phyloP scores from a whole-genome alignment of 352 stramenopile species.

The Elongisporangium prolatum region DNA sequence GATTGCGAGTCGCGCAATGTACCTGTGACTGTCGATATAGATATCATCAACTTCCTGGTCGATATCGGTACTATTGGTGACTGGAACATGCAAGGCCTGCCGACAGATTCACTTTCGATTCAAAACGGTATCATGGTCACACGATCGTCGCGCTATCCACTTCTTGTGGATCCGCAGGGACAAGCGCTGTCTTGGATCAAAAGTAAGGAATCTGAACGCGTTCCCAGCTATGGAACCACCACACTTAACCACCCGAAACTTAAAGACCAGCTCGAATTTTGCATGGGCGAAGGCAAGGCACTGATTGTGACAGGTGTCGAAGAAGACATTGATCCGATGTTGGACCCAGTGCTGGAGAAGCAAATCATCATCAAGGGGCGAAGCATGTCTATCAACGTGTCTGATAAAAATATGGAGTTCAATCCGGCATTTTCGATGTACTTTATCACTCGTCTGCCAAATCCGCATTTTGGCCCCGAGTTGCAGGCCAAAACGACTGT shows the following conservation, averaged over 20 bases:
- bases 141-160: slow-evolving; percentile 92
- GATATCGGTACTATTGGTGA: slow-evolving; percentile 97
- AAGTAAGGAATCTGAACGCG: slow-evolving; percentile 90
- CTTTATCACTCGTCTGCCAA: slow-evolving; percentile 97
- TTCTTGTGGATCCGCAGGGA: slow-evolving; percentile 97
- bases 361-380: slow-evolving; percentile 96
- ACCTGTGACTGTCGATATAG: slow-evolving; percentile 93
- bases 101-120: slow-evolving; percentile 95
- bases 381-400: slow-evolving; percentile 97
- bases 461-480: slow-evolving; percentile 97
- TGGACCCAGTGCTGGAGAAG: slow-evolving; percentile 97
- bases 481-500: slow-evolving; percentile 98
- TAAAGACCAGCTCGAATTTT: slow-evolving; percentile 98
- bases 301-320: slow-evolving; percentile 95
- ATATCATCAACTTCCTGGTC: slow-evolving; percentile 97
- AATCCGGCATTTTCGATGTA: slow-evolving; percentile 97
- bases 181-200: slow-evolving; percentile 98
- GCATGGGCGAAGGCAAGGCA: slow-evolving; percentile 95
- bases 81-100: slow-evolving; percentile 98
- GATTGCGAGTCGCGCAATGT: slow-evolving; percentile 92
- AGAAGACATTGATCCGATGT: slow-evolving; percentile 98
- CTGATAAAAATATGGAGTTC: slow-evolving; percentile 99
- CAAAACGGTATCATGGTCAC: slow-evolving; percentile 99
- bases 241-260: slow-evolving; percentile 96
- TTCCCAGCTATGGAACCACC: slow-evolving; percentile 94